Evolutionary conservation across 2,329 filamentous ascomycete genomes (phyloP).

Genomic region (Fusarium domesticum): DNA sequence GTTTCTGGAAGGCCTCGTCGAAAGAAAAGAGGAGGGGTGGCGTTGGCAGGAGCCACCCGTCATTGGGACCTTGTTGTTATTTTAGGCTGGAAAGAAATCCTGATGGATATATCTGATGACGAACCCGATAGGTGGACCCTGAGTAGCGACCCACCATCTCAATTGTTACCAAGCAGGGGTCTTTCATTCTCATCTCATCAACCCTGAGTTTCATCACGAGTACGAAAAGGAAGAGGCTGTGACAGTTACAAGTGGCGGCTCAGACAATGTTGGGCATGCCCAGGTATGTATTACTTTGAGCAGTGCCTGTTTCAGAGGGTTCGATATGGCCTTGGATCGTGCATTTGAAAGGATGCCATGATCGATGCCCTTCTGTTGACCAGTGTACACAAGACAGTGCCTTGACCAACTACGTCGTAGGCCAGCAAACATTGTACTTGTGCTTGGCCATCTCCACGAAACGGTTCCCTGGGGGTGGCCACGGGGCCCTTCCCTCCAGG

Average conservation of each 20-base stretch:
- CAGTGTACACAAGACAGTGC: not conserved
- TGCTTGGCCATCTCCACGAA: constrained; percentile 8
- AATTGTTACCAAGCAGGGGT: constrained; percentile 26
- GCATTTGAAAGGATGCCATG: no score
- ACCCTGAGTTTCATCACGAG: constrained; percentile 7
- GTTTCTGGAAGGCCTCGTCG: constrained; percentile 27
- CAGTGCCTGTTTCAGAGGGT: not conserved
- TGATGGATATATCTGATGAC: constrained; percentile 1
- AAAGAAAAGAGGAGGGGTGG: no score
- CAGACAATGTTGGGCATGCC: not conserved
- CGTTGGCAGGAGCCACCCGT: no score
- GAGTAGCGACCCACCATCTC: constrained; percentile 14
- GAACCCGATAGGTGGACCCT: constrained; percentile 29
- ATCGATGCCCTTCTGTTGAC: not conserved
- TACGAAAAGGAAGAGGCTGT: not conserved
- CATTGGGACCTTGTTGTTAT: no score
- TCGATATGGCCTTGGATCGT: no score
- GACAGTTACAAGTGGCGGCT: not conserved
- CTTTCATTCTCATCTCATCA: constrained; percentile 26
- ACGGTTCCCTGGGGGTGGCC: constrained; percentile 13
- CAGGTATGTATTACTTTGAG: no score
- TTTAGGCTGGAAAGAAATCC: not conserved
- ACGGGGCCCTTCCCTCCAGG: constrained; percentile 10
- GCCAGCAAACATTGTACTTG: not conserved
- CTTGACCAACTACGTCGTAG: not conserved